Evolutionary conservation across 208 protist genomes (phyloP).

Genomic region (Naegleria lovaniensis): DNA sequence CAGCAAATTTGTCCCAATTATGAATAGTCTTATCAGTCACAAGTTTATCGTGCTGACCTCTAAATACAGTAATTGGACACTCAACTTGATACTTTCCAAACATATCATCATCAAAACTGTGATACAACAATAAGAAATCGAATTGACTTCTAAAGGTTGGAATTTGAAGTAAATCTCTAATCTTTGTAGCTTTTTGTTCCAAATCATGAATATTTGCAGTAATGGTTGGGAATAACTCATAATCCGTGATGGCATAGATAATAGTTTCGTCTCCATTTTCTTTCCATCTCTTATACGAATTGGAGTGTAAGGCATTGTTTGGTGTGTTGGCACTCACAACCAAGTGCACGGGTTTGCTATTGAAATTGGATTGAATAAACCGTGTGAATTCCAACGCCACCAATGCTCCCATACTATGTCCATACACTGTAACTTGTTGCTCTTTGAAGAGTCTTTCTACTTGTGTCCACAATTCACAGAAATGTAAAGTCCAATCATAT

Average conservation of each 20-base stretch:
- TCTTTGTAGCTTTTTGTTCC: not conserved
- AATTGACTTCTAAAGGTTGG: not conserved
- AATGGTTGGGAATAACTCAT: not conserved
- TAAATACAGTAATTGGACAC: not conserved
- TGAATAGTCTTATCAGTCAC: not conserved
- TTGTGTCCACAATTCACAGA: not conserved
- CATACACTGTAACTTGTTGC: not conserved
- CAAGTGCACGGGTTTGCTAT: not conserved
- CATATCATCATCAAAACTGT: not conserved
- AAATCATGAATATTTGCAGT: not conserved
- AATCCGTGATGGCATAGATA: not conserved
- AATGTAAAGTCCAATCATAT: not conserved
- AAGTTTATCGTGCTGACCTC: not conserved
- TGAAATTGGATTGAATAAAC: not conserved
- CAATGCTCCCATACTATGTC: not conserved
- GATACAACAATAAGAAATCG: not conserved
- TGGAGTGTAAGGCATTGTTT: not conserved
- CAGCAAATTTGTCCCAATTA: not conserved
- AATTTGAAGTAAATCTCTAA: not conserved
- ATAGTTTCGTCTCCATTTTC: not conserved
- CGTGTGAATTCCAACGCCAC: not conserved
- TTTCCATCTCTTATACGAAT: not conserved
- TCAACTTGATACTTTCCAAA: not conserved
- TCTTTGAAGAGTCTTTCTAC: not conserved
- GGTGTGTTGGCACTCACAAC: not conserved